phyloP scores from a whole-genome alignment of 371 early-diverging fungal genomes.

The Lichtheimia hyalospora region DNA sequence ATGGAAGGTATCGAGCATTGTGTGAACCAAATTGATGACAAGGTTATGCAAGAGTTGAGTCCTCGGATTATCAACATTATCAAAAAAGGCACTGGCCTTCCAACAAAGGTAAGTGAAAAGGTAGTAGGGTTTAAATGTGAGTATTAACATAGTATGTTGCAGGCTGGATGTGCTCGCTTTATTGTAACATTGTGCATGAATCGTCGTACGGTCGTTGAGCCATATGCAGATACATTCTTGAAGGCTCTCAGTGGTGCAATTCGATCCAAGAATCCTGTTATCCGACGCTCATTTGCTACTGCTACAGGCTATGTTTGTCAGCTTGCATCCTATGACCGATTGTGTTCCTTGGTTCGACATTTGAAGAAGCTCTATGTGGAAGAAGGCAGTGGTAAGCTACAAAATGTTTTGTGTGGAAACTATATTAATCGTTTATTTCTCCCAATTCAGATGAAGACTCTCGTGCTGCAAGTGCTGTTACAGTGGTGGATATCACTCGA shows the following conservation, averaged over 20 bases:
- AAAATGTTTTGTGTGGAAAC: neutral
- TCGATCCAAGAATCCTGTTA: conserved; percentile 75
- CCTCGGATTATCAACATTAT: conserved; percentile 72
- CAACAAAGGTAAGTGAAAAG: conserved; percentile 70
- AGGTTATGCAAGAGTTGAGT: conserved; percentile 62
- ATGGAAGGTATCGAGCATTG: conserved; percentile 84
- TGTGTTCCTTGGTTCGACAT: conserved; percentile 66
- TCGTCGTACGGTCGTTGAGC: conserved; percentile 53
- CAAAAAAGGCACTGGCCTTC: conserved; percentile 84
- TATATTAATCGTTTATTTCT: neutral
- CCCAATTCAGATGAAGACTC: conserved; percentile 64
- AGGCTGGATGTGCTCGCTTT: conserved; percentile 88
- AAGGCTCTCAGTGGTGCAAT: conserved; percentile 78
- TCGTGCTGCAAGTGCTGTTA: conserved; percentile 73
- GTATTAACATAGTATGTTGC: conserved; percentile 1
- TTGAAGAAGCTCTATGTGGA: conserved; percentile 74
- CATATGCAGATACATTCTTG: conserved; percentile 67
- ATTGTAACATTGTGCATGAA: conserved; percentile 77
- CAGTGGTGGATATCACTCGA: conserved; percentile 73
- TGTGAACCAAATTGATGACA: conserved; percentile 75
- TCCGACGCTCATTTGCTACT: conserved; percentile 84
- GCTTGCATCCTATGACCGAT: conserved; percentile 58
- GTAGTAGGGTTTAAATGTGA: too few relatives aligned
- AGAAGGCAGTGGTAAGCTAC: conserved; percentile 49
- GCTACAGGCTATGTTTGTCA: conserved; percentile 81